These are phyloP conservation scores for Linnemannia zychae DNA, from an alignment of 192 early-diverging fungal genomes.

Conservation along the genomic window DNA sequence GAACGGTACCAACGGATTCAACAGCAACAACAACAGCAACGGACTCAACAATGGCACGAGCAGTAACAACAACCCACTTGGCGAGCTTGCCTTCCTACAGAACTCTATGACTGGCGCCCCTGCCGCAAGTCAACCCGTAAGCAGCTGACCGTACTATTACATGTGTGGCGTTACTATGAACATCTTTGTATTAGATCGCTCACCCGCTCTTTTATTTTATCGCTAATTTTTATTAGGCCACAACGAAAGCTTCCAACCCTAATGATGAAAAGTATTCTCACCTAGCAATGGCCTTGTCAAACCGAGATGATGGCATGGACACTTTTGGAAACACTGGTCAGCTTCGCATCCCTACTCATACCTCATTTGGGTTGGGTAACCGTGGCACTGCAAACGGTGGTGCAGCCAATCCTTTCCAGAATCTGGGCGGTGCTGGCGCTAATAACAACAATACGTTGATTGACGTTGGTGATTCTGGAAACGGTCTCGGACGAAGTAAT, in stretches of 20 bases:
- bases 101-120: conserved; percentile 37
- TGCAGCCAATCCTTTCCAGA: conserved; percentile 51
- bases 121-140: conserved; percentile 23
- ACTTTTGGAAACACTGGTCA: conserved; percentile 69
- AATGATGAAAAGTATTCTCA: conserved; percentile 37
- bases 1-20: conserved; percentile 12
- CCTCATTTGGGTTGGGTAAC: conserved; percentile 32
- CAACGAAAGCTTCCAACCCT: conserved; percentile 10
- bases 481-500: conserved; percentile 12
- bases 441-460: conserved; percentile 38
- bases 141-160: neutral
- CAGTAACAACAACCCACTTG: conserved; percentile 22
- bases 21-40: conserved; percentile 7
- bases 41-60: conserved; percentile 3
- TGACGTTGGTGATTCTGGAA: conserved; percentile 28
- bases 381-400: conserved; percentile 16
- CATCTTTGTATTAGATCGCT: neutral
- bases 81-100: conserved; percentile 30
- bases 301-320: conserved; percentile 63
- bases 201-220: neutral
- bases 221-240: neutral
- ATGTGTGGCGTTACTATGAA: neutral
- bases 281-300: conserved; percentile 24
- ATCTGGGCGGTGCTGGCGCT: conserved; percentile 15
- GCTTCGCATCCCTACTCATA: conserved; percentile 59